Percentiles rank a stretch among this genome's conserved stretches.
Conservation (phyloP, 2,329 filamentous ascomycete species). For the Chalaropsis thielavioides region DNA sequence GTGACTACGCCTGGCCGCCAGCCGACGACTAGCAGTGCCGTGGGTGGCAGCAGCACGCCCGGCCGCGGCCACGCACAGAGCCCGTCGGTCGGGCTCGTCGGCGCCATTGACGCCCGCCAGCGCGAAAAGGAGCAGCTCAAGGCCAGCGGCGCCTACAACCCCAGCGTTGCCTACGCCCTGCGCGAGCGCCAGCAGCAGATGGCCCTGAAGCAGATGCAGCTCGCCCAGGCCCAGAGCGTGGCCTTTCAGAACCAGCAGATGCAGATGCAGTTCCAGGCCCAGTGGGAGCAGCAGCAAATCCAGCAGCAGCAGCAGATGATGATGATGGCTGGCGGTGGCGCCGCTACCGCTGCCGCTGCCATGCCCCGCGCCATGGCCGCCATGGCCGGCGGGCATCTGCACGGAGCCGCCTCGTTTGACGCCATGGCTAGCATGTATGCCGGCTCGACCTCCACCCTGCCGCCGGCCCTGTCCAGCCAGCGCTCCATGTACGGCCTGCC, state of each 20-base stretch:
- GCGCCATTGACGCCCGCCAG: slow-evolving; percentile 66
- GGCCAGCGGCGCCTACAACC: slow-evolving; percentile 47
- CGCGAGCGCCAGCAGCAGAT: slow-evolving; percentile 46
- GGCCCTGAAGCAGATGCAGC: slow-evolving; percentile 15
- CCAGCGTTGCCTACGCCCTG: slow-evolving; percentile 60
- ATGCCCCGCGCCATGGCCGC: background rate
- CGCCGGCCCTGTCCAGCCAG: background rate
- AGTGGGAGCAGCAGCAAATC: slow-evolving; percentile 22
- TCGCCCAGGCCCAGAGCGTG: slow-evolving; percentile 21
- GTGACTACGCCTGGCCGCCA: background rate
- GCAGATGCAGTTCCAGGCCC: slow-evolving; percentile 25
- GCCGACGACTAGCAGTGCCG: background rate
- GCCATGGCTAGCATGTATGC: too few species aligned
- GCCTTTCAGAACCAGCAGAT: slow-evolving; percentile 25
- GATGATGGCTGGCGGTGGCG: slow-evolving; percentile 9
- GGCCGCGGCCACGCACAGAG: slow-evolving; percentile 11
- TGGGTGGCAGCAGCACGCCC: slow-evolving; percentile 20
- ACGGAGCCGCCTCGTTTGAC: background rate
- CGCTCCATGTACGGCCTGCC: slow-evolving; percentile 2
- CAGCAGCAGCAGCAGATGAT: slow-evolving; percentile 21
- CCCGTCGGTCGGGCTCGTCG: slow-evolving; percentile 46
- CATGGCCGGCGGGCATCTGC: background rate
- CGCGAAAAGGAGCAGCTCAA: slow-evolving; percentile 60
- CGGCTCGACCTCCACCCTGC: too few species aligned
- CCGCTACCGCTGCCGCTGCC: background rate